phyloP scores from a whole-genome alignment of 257 asterid species.

The Cinchona pubescens region DNA sequence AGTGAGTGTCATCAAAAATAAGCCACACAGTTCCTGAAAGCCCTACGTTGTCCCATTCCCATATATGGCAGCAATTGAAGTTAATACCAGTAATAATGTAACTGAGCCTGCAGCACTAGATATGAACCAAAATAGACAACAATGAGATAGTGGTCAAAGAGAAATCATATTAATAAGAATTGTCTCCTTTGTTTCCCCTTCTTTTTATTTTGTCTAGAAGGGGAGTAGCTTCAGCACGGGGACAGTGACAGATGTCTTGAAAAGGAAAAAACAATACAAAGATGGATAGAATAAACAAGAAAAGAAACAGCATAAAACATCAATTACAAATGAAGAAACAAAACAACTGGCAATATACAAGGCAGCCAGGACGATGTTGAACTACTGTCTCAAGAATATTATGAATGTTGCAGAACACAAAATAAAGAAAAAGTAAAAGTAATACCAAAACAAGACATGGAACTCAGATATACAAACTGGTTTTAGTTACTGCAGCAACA shows the following conservation, averaged over 20 bases:
- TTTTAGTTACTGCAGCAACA: neutral
- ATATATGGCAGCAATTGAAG: neutral
- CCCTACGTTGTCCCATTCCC: constrained; percentile 5
- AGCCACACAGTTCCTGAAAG: neutral
- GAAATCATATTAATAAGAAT: neutral
- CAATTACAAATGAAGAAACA: neutral
- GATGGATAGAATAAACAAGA: neutral
- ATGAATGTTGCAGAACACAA: neutral
- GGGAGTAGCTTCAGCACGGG: neutral
- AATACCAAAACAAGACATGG: neutral
- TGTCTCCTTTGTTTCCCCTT: no score
- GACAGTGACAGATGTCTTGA: neutral
- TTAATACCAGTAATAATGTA: neutral
- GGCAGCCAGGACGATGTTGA: neutral
- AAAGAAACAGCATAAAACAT: neutral
- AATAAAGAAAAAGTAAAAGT: neutral
- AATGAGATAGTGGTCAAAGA: neutral
- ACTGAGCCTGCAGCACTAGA: neutral
- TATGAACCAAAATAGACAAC: neutral
- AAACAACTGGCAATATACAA: neutral
- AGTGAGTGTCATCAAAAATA: neutral
- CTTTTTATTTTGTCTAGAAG: neutral
- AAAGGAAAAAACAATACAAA: neutral
- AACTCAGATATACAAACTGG: neutral
- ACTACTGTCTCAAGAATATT: neutral